These are phyloP conservation scores for Diaporthe eres DNA, from an alignment of 2,329 filamentous ascomycete species.

Conservation along the genomic window DNA sequence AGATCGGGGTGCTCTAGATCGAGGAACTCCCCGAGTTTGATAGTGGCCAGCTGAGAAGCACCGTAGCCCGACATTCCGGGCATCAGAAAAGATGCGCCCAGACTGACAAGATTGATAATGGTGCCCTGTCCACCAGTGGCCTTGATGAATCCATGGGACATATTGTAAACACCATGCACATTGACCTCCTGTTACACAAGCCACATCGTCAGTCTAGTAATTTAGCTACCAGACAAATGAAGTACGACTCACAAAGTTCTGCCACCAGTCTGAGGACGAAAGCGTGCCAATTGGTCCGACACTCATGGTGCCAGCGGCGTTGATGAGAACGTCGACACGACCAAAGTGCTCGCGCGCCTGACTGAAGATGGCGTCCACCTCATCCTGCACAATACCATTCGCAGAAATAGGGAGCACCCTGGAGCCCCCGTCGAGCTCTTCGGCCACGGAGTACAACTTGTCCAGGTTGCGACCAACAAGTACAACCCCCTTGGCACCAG, in stretches of 20 bases:
- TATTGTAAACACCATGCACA: constrained; percentile 46
- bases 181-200: constrained; percentile 45
- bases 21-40: constrained; percentile 47
- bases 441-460: constrained; percentile 13
- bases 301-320: constrained; percentile 44
- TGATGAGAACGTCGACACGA: constrained; percentile 46
- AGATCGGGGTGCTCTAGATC: constrained; percentile 46
- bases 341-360: constrained; percentile 44
- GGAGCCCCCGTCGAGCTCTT: neutral
- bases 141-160: constrained; percentile 46
- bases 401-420: constrained; percentile 6
- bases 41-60: constrained; percentile 44
- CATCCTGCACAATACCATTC: neutral
- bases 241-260: constrained; percentile 36
- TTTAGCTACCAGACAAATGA: too few relatives aligned
- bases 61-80: constrained; percentile 46
- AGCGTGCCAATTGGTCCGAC: constrained; percentile 40
- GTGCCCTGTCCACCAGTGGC: constrained; percentile 45
- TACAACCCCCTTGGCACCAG: constrained; percentile 49
- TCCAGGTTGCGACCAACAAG: constrained; percentile 48
- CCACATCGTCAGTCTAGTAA: neutral
- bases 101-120: constrained; percentile 46
- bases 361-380: constrained; percentile 42
- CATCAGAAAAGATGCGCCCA: constrained; percentile 44
- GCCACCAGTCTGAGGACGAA: constrained; percentile 44